Evolutionary conservation across 257 asterid species (phyloP).

Genomic region (Nicotiana noctiflora): DNA sequence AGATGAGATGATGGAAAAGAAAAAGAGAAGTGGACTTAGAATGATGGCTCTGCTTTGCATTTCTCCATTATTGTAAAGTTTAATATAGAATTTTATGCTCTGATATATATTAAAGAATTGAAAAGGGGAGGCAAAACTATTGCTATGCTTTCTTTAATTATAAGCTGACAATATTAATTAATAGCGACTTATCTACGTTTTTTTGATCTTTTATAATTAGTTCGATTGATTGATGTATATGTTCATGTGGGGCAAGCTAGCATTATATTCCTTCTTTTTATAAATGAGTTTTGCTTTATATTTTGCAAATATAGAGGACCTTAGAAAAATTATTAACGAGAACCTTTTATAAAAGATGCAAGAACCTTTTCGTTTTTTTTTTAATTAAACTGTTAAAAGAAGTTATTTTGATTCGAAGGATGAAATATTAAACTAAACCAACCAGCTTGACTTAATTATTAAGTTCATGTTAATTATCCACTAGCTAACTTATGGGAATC

Average conservation of each 20-base stretch:
- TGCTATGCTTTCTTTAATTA: constrained; percentile 27
- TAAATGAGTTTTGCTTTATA: background rate
- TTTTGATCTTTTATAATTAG: constrained; percentile 14
- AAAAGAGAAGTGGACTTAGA: background rate
- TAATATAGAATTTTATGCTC: constrained; percentile 12
- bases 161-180: constrained; percentile 23
- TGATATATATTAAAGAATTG: constrained; percentile 15
- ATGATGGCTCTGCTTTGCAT: constrained; percentile 7
- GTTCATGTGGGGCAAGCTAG: background rate
- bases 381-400: background rate
- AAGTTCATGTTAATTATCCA: background rate
- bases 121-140: constrained; percentile 36
- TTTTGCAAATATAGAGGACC: background rate
- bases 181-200: background rate
- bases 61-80: constrained; percentile 6
- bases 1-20: background rate
- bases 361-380: background rate
- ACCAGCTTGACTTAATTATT: constrained; percentile 1
- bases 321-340: background rate
- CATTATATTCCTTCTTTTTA: background rate
- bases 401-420: background rate
- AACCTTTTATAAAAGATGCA: background rate
- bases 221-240: constrained; percentile 21
- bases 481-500: constrained; percentile 2
- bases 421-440: constrained; percentile 2